Base-by-base conservation (phyloP, 768 basidiomycete genomes). In the Coprinopsis cinerea region DNA sequence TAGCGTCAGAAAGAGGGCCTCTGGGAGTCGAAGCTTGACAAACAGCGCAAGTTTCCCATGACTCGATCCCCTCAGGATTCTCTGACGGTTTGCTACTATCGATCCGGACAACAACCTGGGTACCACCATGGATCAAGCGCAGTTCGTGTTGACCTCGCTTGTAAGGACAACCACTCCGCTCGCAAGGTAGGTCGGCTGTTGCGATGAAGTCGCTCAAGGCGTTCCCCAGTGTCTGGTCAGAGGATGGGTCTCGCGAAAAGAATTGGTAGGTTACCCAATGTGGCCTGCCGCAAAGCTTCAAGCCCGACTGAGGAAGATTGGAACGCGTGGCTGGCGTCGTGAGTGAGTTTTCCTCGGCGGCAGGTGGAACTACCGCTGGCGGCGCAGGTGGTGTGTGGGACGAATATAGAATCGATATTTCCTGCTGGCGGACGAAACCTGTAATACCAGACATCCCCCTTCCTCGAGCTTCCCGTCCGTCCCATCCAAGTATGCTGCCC, bases 401-500 rank as follows among this genome's bases (percentile, higher is more conserved):
- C 13, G 75, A 73, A 43, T 75, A 71, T 4, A 84, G 61, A 6
- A 81, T 66, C 1, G 75, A 75, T 17, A 85, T 61, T 35, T 67
- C 71, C 56, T 87, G 84, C 37, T 83, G 80, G 20, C 76, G 63
- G 17, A 79, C 64, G 50, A 86, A 85, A 11, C 80, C 81, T 2
- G 54, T 36, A 3, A 70, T 64, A 7, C 79, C 81, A 4, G 62
- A 59, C 76, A 85, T 75, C 4, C 72, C 74, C 14, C 59, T 65
- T 5, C 68, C 75, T 39, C 61, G 52, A 9, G 68, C 59, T 32
- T 73, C 71, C 54, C 63, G 63, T 32, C 71, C 69, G 34, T 79
- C 76, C 83, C 84, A 88, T 1, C 85, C 84, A 0, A 83, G 66
- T 2, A 85, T 55, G 52, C 75, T 78, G 20, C 55, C 55, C 23